Evolutionary conservation across 257 asterid genomes (phyloP).

Genomic region (Lantana camara): DNA sequence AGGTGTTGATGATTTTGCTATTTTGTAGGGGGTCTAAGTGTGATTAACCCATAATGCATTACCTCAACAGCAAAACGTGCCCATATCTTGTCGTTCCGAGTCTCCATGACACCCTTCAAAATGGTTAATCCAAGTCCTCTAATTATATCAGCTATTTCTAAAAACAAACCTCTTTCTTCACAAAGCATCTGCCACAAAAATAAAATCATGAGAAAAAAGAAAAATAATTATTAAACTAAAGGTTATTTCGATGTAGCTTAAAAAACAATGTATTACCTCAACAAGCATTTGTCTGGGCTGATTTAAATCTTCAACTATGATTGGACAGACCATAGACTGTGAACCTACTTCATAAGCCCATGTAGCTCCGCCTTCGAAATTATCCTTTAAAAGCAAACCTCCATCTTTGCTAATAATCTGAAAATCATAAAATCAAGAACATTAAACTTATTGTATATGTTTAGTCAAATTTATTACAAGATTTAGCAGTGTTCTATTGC

Average conservation of each 20-base stretch:
- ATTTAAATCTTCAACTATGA: constrained; percentile 88
- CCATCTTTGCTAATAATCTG: constrained; percentile 80
- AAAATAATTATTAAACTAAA: not conserved
- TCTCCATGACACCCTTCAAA: constrained; percentile 91
- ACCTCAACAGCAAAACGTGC: constrained; percentile 94
- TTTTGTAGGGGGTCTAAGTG: too few species aligned
- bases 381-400: constrained; percentile 65
- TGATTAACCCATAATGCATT: not conserved
- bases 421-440: constrained; percentile 14
- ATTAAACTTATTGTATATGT: not conserved
- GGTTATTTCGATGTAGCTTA: not conserved
- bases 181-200: constrained; percentile 69
- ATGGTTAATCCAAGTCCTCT: constrained; percentile 88
- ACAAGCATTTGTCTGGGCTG: constrained; percentile 94
- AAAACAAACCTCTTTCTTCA: constrained; percentile 80
- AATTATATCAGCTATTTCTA: constrained; percentile 91
- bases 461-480: too few species aligned
- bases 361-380: constrained; percentile 89
- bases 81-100: constrained; percentile 80
- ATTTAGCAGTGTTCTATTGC: not conserved
- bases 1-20: too few species aligned
- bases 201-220: not conserved
- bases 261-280: constrained; percentile 49
- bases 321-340: constrained; percentile 81
- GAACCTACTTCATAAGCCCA: constrained; percentile 98